These are phyloP conservation scores for Peronospora destructor DNA, from an alignment of 352 stramenopile species.

Conservation along the genomic window DNA sequence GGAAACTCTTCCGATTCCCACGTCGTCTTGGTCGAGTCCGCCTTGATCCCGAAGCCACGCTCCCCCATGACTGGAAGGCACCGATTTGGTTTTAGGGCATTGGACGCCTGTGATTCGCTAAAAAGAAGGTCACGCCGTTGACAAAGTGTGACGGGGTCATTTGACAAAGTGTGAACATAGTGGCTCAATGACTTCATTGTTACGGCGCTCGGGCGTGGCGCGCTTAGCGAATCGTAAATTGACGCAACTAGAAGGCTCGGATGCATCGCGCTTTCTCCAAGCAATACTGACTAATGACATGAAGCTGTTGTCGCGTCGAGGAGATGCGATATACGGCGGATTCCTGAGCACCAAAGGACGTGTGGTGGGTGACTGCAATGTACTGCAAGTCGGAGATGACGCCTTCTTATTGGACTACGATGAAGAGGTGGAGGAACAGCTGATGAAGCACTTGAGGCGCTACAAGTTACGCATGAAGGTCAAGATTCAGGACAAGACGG, in stretches of 20 bases:
- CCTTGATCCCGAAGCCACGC: conserved; percentile 84
- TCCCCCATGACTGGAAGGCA: conserved; percentile 49
- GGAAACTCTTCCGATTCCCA: conserved; percentile 95
- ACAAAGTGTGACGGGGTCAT: conserved; percentile 11
- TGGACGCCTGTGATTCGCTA: conserved; percentile 9
- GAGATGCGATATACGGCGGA: conserved; percentile 64
- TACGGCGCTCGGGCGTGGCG: conserved; percentile 40
- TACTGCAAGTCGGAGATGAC: conserved; percentile 63
- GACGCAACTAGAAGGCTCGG: conserved; percentile 62
- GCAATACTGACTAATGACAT: conserved; percentile 84
- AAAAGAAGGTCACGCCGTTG: conserved; percentile 5
- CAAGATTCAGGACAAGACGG: conserved; percentile 60
- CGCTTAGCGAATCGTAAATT: conserved; percentile 46
- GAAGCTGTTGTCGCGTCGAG: conserved; percentile 39
- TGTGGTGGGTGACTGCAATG: conserved; percentile 67
- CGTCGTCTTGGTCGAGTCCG: conserved; percentile 75
- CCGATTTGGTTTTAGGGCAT: not conserved
- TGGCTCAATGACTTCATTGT: conserved; percentile 12
- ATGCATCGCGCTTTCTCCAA: conserved; percentile 72
- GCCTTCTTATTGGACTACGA: conserved; percentile 74
- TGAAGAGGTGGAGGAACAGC: conserved; percentile 39
- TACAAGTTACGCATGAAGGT: conserved; percentile 86
- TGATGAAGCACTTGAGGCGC: conserved; percentile 82
- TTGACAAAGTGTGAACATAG: conserved; percentile 8
- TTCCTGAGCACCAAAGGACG: conserved; percentile 79